phyloP scores from a whole-genome alignment of 176 grass and related monocot genomes.

The Carex scoparia region DNA sequence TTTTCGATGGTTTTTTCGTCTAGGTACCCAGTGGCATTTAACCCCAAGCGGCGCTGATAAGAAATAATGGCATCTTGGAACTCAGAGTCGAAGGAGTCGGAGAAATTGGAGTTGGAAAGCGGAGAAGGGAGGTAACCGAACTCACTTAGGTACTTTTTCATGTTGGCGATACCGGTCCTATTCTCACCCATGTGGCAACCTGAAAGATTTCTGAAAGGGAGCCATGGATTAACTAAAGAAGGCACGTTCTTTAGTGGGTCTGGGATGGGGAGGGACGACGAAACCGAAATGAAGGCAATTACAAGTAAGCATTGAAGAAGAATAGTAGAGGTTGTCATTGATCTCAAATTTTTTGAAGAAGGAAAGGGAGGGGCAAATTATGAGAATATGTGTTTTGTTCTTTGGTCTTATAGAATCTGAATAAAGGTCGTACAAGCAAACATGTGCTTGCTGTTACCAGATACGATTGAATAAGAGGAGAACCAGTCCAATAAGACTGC shows the following conservation, averaged over 20 bases:
- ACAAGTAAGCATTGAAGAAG: slow-evolving; percentile 19
- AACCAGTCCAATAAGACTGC: slow-evolving; percentile 19
- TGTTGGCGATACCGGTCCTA: slow-evolving; percentile 39
- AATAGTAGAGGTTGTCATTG: slow-evolving; percentile 22
- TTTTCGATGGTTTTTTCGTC: slow-evolving; percentile 49
- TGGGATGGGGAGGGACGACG: not conserved
- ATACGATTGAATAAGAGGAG: not conserved
- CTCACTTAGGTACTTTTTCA: slow-evolving; percentile 60
- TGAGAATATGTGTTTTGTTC: no score
- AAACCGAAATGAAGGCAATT: not conserved
- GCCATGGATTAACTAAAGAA: slow-evolving; percentile 59
- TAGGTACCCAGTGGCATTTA: slow-evolving; percentile 47
- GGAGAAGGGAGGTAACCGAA: slow-evolving; percentile 71
- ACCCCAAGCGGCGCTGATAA: slow-evolving; percentile 69
- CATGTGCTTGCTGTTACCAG: not conserved
- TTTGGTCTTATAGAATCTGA: not conserved
- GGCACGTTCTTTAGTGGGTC: not conserved
- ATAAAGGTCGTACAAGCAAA: not conserved
- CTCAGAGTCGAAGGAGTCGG: slow-evolving; percentile 55
- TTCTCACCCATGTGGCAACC: slow-evolving; percentile 64
- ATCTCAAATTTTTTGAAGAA: not conserved
- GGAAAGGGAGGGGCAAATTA: not conserved
- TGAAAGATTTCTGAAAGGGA: slow-evolving; percentile 69
- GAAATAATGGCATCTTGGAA: slow-evolving; percentile 47
- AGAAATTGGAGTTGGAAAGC: slow-evolving; percentile 37